phyloP scores from a whole-genome alignment of 1,284 basidiomycete species.

The Jaminaea rosea region DNA sequence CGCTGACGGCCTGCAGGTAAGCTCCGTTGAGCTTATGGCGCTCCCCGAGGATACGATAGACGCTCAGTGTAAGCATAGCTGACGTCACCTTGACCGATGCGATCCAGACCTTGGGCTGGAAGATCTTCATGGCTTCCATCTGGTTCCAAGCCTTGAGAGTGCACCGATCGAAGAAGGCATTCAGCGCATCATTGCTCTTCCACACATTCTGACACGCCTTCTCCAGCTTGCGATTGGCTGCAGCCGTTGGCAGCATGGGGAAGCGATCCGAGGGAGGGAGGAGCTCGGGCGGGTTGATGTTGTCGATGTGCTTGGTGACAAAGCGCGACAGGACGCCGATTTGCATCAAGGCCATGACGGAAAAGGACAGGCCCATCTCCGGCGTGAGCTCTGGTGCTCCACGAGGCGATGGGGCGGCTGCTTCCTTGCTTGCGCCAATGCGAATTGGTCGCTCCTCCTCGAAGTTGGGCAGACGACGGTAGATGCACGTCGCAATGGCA shows the following conservation, averaged over 20 bases:
- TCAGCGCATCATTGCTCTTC: conserved; percentile 34
- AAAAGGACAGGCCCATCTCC: conserved; percentile 37
- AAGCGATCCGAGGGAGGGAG: conserved; percentile 4
- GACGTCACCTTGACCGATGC: conserved; percentile 27
- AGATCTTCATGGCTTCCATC: conserved; percentile 31
- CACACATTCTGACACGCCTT: conserved; percentile 29
- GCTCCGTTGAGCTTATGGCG: conserved; percentile 18
- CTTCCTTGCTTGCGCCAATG: conserved; percentile 6
- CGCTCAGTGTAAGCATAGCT: conserved; percentile 22
- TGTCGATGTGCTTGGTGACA: conserved; percentile 26
- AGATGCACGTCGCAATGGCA: conserved; percentile 22
- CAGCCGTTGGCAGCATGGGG: conserved; percentile 12
- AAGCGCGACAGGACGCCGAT: conserved; percentile 36
- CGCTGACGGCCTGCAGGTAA: conserved; percentile 16
- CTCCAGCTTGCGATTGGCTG: conserved; percentile 28
- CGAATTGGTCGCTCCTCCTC: conserved; percentile 28
- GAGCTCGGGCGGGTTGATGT: conserved; percentile 1
- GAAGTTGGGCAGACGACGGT: conserved; percentile 15
- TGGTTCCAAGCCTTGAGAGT: conserved; percentile 21
- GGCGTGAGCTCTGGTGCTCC: conserved; percentile 26
- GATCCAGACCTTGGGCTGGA: conserved; percentile 32
- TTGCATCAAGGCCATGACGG: conserved; percentile 36
- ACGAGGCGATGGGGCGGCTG: neutral
- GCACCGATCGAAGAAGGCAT: conserved; percentile 38
- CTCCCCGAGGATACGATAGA: conserved; percentile 30